These are phyloP conservation scores for Termitomyces sp. DNA, from an alignment of 768 basidiomycete species.

Conservation along the genomic window DNA sequence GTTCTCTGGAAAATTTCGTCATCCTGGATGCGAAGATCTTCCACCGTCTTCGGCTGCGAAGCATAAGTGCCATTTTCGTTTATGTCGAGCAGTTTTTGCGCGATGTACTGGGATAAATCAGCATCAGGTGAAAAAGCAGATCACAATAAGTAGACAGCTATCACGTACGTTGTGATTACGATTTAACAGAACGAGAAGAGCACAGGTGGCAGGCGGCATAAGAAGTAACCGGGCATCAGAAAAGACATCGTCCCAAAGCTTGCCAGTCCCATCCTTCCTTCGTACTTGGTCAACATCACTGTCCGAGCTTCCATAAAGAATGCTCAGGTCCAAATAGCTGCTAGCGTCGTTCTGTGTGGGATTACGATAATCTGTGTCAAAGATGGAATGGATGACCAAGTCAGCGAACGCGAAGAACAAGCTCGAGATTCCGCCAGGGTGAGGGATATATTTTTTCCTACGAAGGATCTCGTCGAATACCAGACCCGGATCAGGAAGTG, in stretches of 20 bases:
- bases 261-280: conserved; percentile 61
- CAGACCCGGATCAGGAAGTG: conserved; percentile 61
- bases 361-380: conserved; percentile 50
- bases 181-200: conserved; percentile 62
- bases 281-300: conserved; percentile 46
- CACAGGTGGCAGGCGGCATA: conserved; percentile 72
- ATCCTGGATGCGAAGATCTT: conserved; percentile 45
- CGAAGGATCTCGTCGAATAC: conserved; percentile 71
- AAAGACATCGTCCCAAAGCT: conserved; percentile 65
- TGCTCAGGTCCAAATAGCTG: conserved; percentile 74
- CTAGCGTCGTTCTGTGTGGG: conserved; percentile 57
- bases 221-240: conserved; percentile 60
- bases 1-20: conserved; percentile 76
- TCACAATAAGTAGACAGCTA: neutral
- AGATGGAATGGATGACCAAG: conserved; percentile 70
- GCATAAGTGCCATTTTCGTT: conserved; percentile 57
- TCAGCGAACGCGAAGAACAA: conserved; percentile 80
- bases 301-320: conserved; percentile 65
- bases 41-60: conserved; percentile 20
- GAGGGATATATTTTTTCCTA: conserved; percentile 42
- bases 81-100: conserved; percentile 60
- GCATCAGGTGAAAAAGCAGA: neutral
- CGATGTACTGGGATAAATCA: conserved; percentile 52
- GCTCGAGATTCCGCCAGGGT: conserved; percentile 68
- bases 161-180: conserved; percentile 70